Evolutionary conservation across 768 basidiomycete genomes (phyloP).

Genomic region (Amanita rubescens): DNA sequence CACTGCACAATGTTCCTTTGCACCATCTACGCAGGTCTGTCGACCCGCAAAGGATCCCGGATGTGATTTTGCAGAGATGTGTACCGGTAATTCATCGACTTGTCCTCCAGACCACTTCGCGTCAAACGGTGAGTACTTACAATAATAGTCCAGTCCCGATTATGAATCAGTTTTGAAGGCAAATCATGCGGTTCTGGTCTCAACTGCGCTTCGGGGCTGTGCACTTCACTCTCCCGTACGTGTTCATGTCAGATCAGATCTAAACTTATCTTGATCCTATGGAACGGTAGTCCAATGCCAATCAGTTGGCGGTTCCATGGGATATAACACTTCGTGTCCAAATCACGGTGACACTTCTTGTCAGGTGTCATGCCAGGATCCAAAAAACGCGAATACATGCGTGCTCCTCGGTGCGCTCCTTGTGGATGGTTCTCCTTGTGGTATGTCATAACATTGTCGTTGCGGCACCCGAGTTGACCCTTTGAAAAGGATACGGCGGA

Average conservation of each 20-base stretch:
- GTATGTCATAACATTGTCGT: conserved; percentile 23
- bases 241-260: conserved; percentile 7
- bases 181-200: conserved; percentile 62
- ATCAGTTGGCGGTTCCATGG: conserved; percentile 63
- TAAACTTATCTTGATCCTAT: conserved; percentile 11
- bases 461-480: conserved; percentile 9
- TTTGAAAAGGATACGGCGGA: conserved; percentile 58
- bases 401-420: conserved; percentile 62
- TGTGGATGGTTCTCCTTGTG: conserved; percentile 80
- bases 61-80: conserved; percentile 71
- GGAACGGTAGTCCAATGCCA: conserved; percentile 60
- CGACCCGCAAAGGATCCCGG: conserved; percentile 53
- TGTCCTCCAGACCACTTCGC: conserved; percentile 63
- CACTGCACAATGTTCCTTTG: conserved; percentile 59
- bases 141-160: conserved; percentile 3
- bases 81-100: conserved; percentile 63
- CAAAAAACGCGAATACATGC: conserved; percentile 51
- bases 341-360: conserved; percentile 57
- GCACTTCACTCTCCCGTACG: conserved; percentile 67
- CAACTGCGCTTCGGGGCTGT: conserved; percentile 70
- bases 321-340: conserved; percentile 59
- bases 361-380: conserved; percentile 77
- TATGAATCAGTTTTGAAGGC: conserved; percentile 29
- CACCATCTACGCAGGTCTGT: conserved; percentile 62
- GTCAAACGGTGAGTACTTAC: conserved; percentile 56